Evolutionary conservation across 1,139 yeast genomes (phyloP).

Genomic region (Geotrichum siamense): DNA sequence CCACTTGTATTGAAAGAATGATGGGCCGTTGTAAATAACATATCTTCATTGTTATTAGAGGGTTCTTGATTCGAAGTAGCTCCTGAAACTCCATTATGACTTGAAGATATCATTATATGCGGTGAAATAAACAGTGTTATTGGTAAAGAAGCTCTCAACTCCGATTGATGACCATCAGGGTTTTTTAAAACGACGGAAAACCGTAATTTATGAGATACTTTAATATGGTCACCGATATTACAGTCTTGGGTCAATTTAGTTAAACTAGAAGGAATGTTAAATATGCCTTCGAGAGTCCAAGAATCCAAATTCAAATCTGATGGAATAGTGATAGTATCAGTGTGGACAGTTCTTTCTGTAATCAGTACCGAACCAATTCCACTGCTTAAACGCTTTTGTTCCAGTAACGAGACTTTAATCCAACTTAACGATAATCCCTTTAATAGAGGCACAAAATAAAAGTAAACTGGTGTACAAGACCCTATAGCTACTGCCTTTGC

Average conservation of each 20-base stretch:
- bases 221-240: conserved; percentile 48
- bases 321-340: neutral
- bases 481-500: conserved; percentile 89
- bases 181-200: conserved; percentile 57
- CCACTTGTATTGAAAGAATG: neutral
- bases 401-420: conserved; percentile 59
- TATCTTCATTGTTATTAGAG: conserved; percentile 3
- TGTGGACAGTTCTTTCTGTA: conserved; percentile 3
- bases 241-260: conserved; percentile 81
- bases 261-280: conserved; percentile 64
- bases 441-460: conserved; percentile 67
- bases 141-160: conserved; percentile 69
- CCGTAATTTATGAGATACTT: conserved; percentile 64
- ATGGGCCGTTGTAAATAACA: conserved; percentile 6
- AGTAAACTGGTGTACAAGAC: conserved; percentile 59
- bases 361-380: neutral
- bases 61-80: conserved; percentile 14
- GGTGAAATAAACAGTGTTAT: conserved; percentile 68
- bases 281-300: conserved; percentile 66
- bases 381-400: conserved; percentile 31
- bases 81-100: conserved; percentile 38
- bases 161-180: conserved; percentile 72
- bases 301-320: conserved; percentile 43
- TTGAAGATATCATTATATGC: conserved; percentile 48
- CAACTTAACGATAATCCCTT: conserved; percentile 77